Percentiles rank a stretch among this genome's conserved stretches.
Conservation (phyloP, 2,329 filamentous ascomycete genomes). For the Pyricularia sp. region DNA sequence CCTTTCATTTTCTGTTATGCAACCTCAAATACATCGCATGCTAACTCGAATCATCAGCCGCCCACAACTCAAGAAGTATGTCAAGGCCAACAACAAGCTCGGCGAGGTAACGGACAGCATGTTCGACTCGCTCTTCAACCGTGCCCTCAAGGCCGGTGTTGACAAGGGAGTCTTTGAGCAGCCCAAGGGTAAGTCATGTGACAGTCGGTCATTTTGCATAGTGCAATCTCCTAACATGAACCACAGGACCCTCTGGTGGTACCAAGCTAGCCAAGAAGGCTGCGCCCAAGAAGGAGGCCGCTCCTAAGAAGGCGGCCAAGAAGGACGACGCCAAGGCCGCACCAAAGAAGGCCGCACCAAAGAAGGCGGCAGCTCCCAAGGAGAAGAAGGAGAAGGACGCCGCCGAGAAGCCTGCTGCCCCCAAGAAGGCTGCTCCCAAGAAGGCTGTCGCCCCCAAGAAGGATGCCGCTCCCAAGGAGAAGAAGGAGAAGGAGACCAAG, state of each 20-base stretch:
- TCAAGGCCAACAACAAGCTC: conserved; percentile 44
- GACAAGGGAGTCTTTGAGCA: conserved; percentile 82
- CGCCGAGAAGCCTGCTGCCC: conserved; percentile 18
- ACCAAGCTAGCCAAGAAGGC: conserved; percentile 88
- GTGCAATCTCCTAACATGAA: conserved; percentile 11
- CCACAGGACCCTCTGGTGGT: conserved; percentile 67
- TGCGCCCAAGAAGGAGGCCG: conserved; percentile 22
- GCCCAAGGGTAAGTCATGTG: conserved; percentile 66
- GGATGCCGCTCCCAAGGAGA: not conserved
- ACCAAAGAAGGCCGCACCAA: conserved; percentile 30
- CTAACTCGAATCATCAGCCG: conserved; percentile 32
- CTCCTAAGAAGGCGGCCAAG: conserved; percentile 30
- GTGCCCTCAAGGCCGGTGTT: conserved; percentile 70
- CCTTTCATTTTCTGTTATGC: conserved; percentile 7
- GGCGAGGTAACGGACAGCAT: conserved; percentile 35
- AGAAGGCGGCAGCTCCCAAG: conserved; percentile 36
- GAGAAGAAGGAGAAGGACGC: conserved; percentile 31
- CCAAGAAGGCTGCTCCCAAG: conserved; percentile 26
- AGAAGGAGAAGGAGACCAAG: not conserved
- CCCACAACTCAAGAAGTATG: conserved; percentile 53
- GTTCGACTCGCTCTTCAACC: conserved; percentile 74
- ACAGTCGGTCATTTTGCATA: not conserved
- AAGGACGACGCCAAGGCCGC: conserved; percentile 23
- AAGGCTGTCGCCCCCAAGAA: conserved; percentile 41
- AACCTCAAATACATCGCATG: conserved; percentile 4